Evolutionary conservation across 1,284 basidiomycete genomes (phyloP), one percentile per base, ranked within the genome.

Genomic region (Testicularia cyperi): DNA sequence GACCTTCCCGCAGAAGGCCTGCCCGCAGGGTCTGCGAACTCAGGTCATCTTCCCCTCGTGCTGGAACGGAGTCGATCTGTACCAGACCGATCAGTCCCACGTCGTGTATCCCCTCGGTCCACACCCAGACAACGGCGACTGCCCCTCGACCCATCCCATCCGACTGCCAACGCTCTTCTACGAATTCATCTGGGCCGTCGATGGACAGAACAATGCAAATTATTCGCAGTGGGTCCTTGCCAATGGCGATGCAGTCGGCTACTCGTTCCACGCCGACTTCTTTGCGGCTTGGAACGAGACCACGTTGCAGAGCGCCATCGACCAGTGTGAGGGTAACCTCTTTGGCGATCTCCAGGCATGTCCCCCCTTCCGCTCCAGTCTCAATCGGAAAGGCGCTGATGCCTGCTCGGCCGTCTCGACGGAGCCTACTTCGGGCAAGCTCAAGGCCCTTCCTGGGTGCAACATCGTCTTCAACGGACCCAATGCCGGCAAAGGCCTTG

Each of bases 211-310:
- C 33, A 54, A 53, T 28, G 15, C 20, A 14, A 40, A 33, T 47
- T 39, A 54, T 20, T 49, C 51, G 15, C 32, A 30, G 5, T 51
- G 42, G 43, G 60, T 68, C 4, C 28, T 68, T 5, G 15, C 49
- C n/a, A 66, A 68, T 30, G 64, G 66, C 8, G 64, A 68, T 36
- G 26, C 54, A 10, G 35, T 55, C 15, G 64, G 54, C 2, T 81
- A 78, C 62, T 79, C 79, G 0, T 80, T 79, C 76, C 81, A 82
- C 57, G 81, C 77, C 3, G 81, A 83, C 68, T 82, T 82, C 68
- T 77, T 80, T 65, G 80, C 79, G 18, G 75, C 67, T 9, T 78
- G 77, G 77, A 61, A 78, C 25, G 45, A 35, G 23, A 70, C 51
- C 8, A 77, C 77, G 1, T 73, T 82, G 13, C 81, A 82, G 64